Evolutionary conservation across 441 rosid genomes (phyloP), one percentile per base, ranked within the genome.

Genomic region (Populus hybrid): DNA sequence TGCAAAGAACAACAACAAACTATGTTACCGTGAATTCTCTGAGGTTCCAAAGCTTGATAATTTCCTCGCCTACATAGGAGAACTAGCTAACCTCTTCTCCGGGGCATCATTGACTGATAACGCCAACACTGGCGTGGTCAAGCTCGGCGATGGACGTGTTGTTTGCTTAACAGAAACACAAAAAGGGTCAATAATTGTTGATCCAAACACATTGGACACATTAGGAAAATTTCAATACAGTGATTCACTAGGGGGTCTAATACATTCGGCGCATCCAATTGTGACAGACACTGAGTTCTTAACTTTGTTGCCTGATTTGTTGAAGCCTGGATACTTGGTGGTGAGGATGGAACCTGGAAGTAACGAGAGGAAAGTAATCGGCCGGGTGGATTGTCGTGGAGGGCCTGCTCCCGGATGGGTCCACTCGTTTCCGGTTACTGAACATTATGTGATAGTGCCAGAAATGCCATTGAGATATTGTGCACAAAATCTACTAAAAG

Each of bases 361-460:
- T 9, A 95, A 90, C 42, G 93, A 90, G 81, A 86, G 99, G 82
- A 93, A 95, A 85, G 91, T 95, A 46, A 90, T 95, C 4, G 99
- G 98, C 0, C 79, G 96, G 85, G 97, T 93, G 5, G 83, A 77
- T 36, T 95, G 99, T 65, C 86, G 93, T 26, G 84, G 94, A 6
- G 93, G 97, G 4, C 93, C 97, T 0, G 90, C 97, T 0, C 90
- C 99, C 0, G 98, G 99, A 6, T 95, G 99, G 99, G 99, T 95
- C 65, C 99, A 95, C 65, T 95, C 98, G 7, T 95, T 95, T 84
- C 92, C 99, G 10, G 94, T 94, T 79, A 95, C 99, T 0, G 94
- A 94, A 68, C 90, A 93, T 65, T 95, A 91, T 70, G 78, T 95
- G 11, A 75, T 94, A 26, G 91, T 94, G 71, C 99, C 99, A 2